A percentile compares a stretch with the other conserved stretches of the same genome.
Evolutionary conservation across 768 basidiomycete genomes (phyloP).

Genomic region (Asterophora lycoperdoides): DNA sequence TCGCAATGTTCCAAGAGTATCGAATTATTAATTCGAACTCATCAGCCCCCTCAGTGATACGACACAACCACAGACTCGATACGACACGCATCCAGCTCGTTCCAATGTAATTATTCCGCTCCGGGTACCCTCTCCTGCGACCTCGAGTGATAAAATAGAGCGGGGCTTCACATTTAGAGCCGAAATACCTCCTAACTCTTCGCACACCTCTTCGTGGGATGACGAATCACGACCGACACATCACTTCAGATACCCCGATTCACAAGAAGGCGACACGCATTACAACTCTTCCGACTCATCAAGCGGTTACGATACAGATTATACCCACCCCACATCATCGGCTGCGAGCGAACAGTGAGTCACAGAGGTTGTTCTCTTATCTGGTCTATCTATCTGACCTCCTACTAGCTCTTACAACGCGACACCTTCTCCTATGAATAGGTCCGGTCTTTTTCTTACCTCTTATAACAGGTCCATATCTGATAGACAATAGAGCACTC

Average conservation of each 20-base stretch:
- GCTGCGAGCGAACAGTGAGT: constrained; percentile 9
- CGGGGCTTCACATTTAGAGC: not conserved
- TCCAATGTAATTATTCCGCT: not conserved
- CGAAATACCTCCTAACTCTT: not conserved
- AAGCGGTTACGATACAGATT: not conserved
- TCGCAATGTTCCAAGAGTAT: too few species aligned
- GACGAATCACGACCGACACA: not conserved
- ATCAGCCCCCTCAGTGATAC: not conserved
- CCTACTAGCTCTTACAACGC: not conserved
- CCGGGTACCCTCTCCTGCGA: not conserved
- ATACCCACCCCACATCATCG: not conserved
- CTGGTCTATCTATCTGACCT: not conserved
- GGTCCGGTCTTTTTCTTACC: not conserved
- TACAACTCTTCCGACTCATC: constrained; percentile 8
- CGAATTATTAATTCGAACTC: not conserved
- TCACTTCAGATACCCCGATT: too few species aligned
- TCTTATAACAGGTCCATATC: not conserved
- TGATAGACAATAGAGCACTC: not conserved
- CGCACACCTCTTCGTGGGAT: not conserved
- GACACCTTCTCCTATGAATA: not conserved
- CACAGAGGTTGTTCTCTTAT: not conserved
- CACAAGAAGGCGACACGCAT: not conserved
- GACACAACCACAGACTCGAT: not conserved
- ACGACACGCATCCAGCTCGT: not conserved
- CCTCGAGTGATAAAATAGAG: not conserved